Evolutionary conservation across 2,329 filamentous ascomycete species (phyloP).

Genomic region (Talaromyces sp.): DNA sequence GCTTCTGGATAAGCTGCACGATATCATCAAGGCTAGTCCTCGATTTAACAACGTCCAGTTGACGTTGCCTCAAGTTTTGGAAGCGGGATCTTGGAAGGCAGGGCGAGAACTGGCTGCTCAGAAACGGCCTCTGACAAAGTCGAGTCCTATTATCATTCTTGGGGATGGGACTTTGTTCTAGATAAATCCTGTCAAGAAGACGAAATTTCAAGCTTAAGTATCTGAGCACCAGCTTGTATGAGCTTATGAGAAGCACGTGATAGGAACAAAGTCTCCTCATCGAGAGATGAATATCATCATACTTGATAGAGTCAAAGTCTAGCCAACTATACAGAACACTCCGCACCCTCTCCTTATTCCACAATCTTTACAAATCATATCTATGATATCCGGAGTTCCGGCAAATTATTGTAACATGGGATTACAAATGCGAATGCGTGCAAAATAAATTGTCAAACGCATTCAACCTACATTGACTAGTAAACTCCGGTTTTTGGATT

Average conservation of each 20-base stretch:
- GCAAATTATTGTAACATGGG: too few relatives aligned
- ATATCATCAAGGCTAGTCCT: conserved; percentile 46
- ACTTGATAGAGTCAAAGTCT: background rate
- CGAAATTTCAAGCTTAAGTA: background rate
- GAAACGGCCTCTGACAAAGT: conserved; percentile 32
- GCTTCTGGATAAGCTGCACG: conserved; percentile 55
- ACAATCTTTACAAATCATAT: background rate
- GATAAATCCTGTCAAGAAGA: background rate
- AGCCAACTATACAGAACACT: background rate
- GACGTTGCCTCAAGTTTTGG: conserved; percentile 51
- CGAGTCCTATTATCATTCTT: conserved; percentile 39
- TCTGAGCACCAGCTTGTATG: background rate
- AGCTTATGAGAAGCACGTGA: background rate
- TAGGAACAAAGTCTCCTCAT: background rate
- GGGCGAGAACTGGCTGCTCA: conserved; percentile 38
- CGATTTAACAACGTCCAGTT: conserved; percentile 34
- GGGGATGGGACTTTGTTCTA: conserved; percentile 43
- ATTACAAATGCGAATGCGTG: too few relatives aligned
- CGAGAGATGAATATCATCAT: background rate
- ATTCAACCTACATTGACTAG: too few relatives aligned
- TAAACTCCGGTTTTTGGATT: too few relatives aligned
- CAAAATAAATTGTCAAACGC: too few relatives aligned
- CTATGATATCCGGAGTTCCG: background rate
- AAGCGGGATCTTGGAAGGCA: conserved; percentile 55
- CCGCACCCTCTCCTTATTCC: background rate